phyloP scores from a whole-genome alignment of 768 basidiomycete species.

The Auricularia heimuer region DNA sequence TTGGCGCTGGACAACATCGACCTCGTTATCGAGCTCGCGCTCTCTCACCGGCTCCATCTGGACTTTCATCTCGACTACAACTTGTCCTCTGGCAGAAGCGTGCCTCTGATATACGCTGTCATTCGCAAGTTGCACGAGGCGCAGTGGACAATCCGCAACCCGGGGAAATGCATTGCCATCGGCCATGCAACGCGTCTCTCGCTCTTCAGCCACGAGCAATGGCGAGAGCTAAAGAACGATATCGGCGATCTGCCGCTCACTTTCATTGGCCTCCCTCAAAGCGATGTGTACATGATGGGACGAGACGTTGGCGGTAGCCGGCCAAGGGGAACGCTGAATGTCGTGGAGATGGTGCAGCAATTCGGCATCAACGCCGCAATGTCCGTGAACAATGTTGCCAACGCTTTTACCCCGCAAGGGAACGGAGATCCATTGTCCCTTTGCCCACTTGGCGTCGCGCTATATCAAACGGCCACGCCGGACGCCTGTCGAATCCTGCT shows the following conservation, averaged over 20 bases:
- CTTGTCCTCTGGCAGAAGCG: constrained; percentile 33
- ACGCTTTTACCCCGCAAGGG: constrained; percentile 63
- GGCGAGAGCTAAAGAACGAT: constrained; percentile 29
- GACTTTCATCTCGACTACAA: constrained; percentile 67
- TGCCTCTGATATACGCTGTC: constrained; percentile 48
- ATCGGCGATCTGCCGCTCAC: constrained; percentile 38
- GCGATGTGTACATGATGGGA: constrained; percentile 63
- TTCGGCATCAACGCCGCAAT: constrained; percentile 42
- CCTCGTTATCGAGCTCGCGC: constrained; percentile 40
- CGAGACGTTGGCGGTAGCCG: constrained; percentile 25
- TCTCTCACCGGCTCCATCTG: constrained; percentile 29
- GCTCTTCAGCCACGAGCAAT: constrained; percentile 36
- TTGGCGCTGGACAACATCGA: constrained; percentile 45
- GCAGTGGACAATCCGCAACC: constrained; percentile 17
- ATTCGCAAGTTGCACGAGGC: constrained; percentile 30
- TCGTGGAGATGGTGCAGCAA: constrained; percentile 32
- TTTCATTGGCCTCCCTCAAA: constrained; percentile 51
- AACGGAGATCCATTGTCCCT: constrained; percentile 51
- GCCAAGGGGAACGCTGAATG: constrained; percentile 46
- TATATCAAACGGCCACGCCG: constrained; percentile 49
- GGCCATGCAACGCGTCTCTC: constrained; percentile 54
- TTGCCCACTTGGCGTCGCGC: constrained; percentile 45
- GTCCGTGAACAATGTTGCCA: constrained; percentile 56
- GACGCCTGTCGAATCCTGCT: constrained; percentile 36
- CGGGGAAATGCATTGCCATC: constrained; percentile 38